Conservation (phyloP, 768 basidiomycete species). For the Serendipita sp. region DNA sequence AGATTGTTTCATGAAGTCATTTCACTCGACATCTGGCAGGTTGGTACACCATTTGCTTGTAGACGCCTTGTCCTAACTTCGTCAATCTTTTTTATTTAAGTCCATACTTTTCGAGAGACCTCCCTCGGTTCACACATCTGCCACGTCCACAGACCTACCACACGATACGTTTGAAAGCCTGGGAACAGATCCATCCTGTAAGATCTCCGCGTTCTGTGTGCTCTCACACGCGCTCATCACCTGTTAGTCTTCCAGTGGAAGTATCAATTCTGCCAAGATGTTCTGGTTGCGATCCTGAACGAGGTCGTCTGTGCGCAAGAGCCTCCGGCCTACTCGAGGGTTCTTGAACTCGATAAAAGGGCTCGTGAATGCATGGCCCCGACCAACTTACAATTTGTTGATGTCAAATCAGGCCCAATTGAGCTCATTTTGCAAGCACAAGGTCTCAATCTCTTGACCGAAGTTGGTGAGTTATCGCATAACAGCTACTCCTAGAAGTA, state of each 20-base stretch:
- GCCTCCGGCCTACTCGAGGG: neutral
- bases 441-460: neutral
- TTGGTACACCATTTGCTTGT: neutral
- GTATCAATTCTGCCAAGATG: neutral
- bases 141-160: neutral
- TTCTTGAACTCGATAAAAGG: neutral
- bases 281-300: neutral
- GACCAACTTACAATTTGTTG: neutral
- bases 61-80: neutral
- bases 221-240: neutral
- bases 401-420: neutral
- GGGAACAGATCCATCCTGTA: neutral
- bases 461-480: neutral
- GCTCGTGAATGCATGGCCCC: neutral
- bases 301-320: neutral
- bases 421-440: neutral
- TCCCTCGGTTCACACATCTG: neutral
- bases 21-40: neutral
- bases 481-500: no score
- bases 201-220: neutral
- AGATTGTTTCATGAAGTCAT: neutral
- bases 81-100: neutral
- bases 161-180: neutral
- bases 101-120: neutral
- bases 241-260: neutral